Base-by-base conservation (phyloP, 1,284 basidiomycete genomes). In the Ustilago lituana region DNA sequence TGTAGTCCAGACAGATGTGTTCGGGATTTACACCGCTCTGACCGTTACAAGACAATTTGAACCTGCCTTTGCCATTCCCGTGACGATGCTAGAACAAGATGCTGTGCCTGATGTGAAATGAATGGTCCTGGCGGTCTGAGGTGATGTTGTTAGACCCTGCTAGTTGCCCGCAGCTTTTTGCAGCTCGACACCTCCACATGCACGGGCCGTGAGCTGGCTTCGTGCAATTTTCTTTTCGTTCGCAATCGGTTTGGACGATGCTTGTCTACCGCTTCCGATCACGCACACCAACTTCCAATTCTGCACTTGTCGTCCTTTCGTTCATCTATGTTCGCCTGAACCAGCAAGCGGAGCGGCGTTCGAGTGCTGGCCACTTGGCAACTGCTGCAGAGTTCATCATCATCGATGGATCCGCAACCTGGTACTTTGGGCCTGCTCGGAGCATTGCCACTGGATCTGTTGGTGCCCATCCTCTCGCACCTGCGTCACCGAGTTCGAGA, bases 361-460 rank as follows among this genome's bases (percentile, higher is more conserved):
- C 19, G 55, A 22, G 47, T 54, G 55, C 61, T 35, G 50, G 50
- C 26, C 61, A 27, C 50, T 49, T 22, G 10, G 15, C 17, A 8
- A n/a, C 6, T 37, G 27, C 19, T 14, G 19, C 19, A n/a, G 24
- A 27, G 37, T 43, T 19, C 11, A 3, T 12, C 8, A 3, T n/a
- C 10, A n/a, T 5, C 15, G 4, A 55, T 58, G 55, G 23, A 33
- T 15, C 33, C 44, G 37, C 41, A 49, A 6, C 14, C 14, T 11
- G 46, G 24, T 40, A 50, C 22, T 11, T 36, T 57, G 4, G 54
- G 61, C 24, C 32, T 55, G 33, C 56, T 65, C 15, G 63, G 63
- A 20, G 48, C 53, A 11, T 60, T 79, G 38, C 79, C 79, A 11
- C 12, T 71, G 43, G 79, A 81, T 37, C 40, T 81, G 19, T 48